Conservation (phyloP, 768 basidiomycete genomes). For the Macrocybe gigantea region DNA sequence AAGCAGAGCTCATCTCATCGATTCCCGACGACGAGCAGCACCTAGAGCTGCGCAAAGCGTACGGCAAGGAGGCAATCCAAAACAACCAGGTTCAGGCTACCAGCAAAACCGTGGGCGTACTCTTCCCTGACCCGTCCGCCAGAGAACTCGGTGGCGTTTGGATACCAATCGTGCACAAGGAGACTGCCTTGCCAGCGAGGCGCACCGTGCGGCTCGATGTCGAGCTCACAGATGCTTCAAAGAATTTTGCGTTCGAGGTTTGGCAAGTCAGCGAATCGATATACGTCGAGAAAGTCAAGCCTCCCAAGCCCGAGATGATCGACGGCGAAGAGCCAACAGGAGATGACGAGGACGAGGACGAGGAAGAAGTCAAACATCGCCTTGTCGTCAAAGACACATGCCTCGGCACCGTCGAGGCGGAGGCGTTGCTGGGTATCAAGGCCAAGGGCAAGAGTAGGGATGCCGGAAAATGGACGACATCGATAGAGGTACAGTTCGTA, state of each 20-base stretch:
- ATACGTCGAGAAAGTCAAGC: slow-evolving; percentile 51
- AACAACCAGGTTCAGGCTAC: slow-evolving; percentile 48
- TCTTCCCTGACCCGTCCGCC: slow-evolving; percentile 48
- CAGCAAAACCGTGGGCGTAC: slow-evolving; percentile 54
- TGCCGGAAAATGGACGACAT: slow-evolving; percentile 44
- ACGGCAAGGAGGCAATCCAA: slow-evolving; percentile 26
- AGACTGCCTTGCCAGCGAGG: slow-evolving; percentile 68
- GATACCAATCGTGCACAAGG: slow-evolving; percentile 60
- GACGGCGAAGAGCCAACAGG: slow-evolving; percentile 49
- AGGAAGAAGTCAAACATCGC: slow-evolving; percentile 59
- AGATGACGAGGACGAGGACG: slow-evolving; percentile 51
- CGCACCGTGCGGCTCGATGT: slow-evolving; percentile 56
- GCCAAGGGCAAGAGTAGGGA: slow-evolving; percentile 31
- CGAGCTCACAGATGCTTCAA: slow-evolving; percentile 33
- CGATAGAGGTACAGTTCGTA: slow-evolving; percentile 40
- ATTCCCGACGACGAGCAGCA: slow-evolving; percentile 43
- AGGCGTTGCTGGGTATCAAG: slow-evolving; percentile 35
- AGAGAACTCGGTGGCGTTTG: slow-evolving; percentile 55
- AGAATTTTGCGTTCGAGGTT: slow-evolving; percentile 60
- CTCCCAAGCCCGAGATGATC: slow-evolving; percentile 36
- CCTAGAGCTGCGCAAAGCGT: slow-evolving; percentile 45
- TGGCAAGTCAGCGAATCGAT: slow-evolving; percentile 75
- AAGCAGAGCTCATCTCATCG: slow-evolving; percentile 56
- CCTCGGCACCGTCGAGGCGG: slow-evolving; percentile 37
- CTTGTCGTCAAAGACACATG: slow-evolving; percentile 48